Percentiles rank a stretch among this genome's conserved stretches.
Conservation (phyloP, 345 rosid genomes). For the Camelina sativa region DNA sequence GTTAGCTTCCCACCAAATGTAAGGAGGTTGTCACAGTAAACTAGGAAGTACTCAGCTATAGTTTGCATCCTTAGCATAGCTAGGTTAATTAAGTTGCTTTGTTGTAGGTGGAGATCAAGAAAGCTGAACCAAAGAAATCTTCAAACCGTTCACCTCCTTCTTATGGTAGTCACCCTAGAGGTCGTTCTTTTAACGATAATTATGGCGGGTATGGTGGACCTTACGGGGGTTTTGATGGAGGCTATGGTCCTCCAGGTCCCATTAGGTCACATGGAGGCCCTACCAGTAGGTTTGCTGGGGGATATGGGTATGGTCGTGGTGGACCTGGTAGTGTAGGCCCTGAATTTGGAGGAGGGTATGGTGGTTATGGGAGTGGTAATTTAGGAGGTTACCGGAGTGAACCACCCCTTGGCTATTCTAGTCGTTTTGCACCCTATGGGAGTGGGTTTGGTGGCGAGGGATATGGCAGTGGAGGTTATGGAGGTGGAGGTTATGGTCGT, state of each 20-base stretch:
- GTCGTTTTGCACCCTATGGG: constrained; percentile 86
- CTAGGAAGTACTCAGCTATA: constrained; percentile 39
- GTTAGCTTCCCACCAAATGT: constrained; percentile 15
- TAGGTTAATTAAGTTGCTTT: constrained; percentile 97
- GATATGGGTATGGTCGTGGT: constrained; percentile 72
- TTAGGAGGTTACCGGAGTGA: constrained; percentile 77
- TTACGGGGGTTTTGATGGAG: constrained; percentile 78
- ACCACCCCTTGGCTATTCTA: constrained; percentile 84
- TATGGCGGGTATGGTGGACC: constrained; percentile 64
- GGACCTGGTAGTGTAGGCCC: constrained; percentile 65
- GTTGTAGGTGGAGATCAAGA: constrained; percentile 99
- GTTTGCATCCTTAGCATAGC: constrained; percentile 58
- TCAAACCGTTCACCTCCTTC: constrained; percentile 89
- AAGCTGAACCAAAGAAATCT: constrained; percentile 99
- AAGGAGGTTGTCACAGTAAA: constrained; percentile 31
- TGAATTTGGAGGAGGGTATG: constrained; percentile 80
- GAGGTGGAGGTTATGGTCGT: constrained; percentile 53
- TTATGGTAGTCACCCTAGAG: constrained; percentile 80
- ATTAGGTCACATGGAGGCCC: constrained; percentile 71
- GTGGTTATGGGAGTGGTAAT: constrained; percentile 58
- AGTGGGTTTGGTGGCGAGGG: constrained; percentile 77
- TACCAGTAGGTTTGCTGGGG: constrained; percentile 67
- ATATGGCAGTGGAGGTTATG: constrained; percentile 75
- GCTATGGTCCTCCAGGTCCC: constrained; percentile 78
- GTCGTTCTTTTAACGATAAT: constrained; percentile 66